Conservation (phyloP, 768 basidiomycete genomes). For the Omphalotus guepiniiformis region DNA sequence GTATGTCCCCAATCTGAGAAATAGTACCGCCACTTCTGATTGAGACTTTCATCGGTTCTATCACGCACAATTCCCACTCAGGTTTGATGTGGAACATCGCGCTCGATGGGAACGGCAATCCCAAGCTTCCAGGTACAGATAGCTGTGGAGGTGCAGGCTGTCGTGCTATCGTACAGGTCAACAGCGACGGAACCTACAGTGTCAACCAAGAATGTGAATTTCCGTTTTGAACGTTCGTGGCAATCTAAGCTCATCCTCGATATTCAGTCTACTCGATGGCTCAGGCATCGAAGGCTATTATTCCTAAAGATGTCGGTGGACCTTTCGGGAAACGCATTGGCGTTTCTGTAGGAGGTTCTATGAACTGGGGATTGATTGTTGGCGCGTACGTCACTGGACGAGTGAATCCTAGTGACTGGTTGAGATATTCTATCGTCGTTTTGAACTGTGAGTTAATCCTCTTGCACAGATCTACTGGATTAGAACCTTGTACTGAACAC, state of each 20-base stretch:
- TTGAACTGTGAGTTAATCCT: constrained; percentile 50
- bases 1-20: constrained; percentile 7
- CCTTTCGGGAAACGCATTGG: constrained; percentile 68
- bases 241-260: neutral
- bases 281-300: constrained; percentile 68
- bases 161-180: constrained; percentile 62
- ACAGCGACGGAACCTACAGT: constrained; percentile 56
- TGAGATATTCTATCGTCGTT: constrained; percentile 68
- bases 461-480: neutral
- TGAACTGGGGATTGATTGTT: constrained; percentile 58
- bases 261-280: constrained; percentile 60
- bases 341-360: constrained; percentile 52
- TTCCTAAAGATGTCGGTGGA: constrained; percentile 64
- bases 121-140: constrained; percentile 43
- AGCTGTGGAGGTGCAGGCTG: constrained; percentile 64
- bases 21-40: neutral
- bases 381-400: constrained; percentile 62
- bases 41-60: constrained; percentile 10
- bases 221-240: too few species aligned
- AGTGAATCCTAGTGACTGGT: constrained; percentile 48
- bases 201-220: constrained; percentile 70
- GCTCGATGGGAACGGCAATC: constrained; percentile 54
- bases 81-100: constrained; percentile 78
- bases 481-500: constrained; percentile 1
- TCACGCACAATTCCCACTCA: constrained; percentile 28